These are phyloP conservation scores for Psophocarpus tetragonolobus DNA, from an alignment of 306 rosid species.

Conservation along the genomic window DNA sequence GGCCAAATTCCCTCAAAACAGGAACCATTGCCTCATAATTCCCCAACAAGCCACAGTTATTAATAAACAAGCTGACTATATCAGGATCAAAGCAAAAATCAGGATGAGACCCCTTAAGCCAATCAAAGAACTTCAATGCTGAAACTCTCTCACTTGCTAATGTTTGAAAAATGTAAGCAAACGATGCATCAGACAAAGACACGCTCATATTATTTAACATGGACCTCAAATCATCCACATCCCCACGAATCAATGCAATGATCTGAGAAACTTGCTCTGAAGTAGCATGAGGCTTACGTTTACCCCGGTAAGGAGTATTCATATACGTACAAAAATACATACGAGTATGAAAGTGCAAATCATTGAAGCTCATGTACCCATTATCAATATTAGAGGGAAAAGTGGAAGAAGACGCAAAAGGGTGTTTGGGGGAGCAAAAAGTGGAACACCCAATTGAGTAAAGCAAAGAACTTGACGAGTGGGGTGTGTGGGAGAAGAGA, in stretches of 20 bases:
- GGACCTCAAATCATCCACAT: conserved; percentile 49
- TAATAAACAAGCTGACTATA: conserved; percentile 53
- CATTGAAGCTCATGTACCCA: background rate
- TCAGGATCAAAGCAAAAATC: conserved; percentile 41
- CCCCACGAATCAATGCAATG: conserved; percentile 44
- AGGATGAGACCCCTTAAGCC: conserved; percentile 48
- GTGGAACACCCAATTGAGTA: conserved; percentile 37
- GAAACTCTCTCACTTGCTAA: conserved; percentile 49
- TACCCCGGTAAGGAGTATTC: conserved; percentile 24
- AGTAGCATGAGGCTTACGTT: conserved; percentile 27
- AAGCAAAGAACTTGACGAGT: background rate
- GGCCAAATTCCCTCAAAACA: conserved; percentile 45
- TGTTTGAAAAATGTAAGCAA: conserved; percentile 41
- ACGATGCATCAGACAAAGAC: conserved; percentile 38
- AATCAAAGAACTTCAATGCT: conserved; percentile 58
- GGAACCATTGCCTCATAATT: conserved; percentile 58
- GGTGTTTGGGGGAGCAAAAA: conserved; percentile 2
- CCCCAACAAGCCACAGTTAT: conserved; percentile 64
- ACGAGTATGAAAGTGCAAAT: background rate
- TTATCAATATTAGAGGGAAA: background rate
- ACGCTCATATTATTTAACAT: conserved; percentile 51
- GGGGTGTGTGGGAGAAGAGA: conserved; percentile 1
- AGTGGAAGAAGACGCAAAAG: conserved; percentile 25
- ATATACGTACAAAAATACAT: conserved; percentile 40
- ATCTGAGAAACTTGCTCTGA: conserved; percentile 48